A percentile compares a stretch with the other conserved stretches of the same genome.
phyloP scores from a whole-genome alignment of 1,284 basidiomycete species.

The Trametes sp. region DNA sequence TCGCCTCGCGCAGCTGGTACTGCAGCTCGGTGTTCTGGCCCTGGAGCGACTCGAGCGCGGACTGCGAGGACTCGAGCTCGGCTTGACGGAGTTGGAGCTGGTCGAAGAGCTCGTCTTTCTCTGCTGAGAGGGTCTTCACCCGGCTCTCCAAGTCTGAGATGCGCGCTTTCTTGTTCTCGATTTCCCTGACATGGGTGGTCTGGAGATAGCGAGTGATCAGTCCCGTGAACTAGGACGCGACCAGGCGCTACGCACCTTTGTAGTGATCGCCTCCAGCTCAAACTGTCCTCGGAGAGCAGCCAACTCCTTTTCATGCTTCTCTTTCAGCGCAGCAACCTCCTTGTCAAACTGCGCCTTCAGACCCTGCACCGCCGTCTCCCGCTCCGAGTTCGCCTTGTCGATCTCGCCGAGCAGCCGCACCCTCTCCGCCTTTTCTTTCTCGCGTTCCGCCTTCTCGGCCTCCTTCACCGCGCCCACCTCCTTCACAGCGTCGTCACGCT shows the following conservation, averaged over 20 bases:
- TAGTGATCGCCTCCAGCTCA: slow-evolving; percentile 77
- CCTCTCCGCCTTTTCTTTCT: slow-evolving; percentile 71
- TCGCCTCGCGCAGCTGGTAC: slow-evolving; percentile 83
- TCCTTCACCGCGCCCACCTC: slow-evolving; percentile 62
- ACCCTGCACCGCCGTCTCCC: slow-evolving; percentile 73
- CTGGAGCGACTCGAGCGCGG: slow-evolving; percentile 75
- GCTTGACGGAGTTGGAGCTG: slow-evolving; percentile 86
- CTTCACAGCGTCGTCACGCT: slow-evolving; percentile 79
- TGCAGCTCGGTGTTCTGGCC: slow-evolving; percentile 84
- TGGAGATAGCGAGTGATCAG: slow-evolving; percentile 43
- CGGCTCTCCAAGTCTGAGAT: slow-evolving; percentile 77
- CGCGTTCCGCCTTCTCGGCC: slow-evolving; percentile 64
- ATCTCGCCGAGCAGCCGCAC: slow-evolving; percentile 64
- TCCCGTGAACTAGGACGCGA: not conserved
- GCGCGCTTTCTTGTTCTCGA: slow-evolving; percentile 65
- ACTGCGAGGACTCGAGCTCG: slow-evolving; percentile 84
- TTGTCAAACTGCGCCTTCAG: slow-evolving; percentile 80
- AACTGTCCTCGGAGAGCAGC: slow-evolving; percentile 70
- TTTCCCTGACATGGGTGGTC: slow-evolving; percentile 75
- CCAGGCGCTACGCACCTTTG: slow-evolving; percentile 62
- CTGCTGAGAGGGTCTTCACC: slow-evolving; percentile 68
- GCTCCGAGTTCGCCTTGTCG: slow-evolving; percentile 66
- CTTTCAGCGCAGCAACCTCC: slow-evolving; percentile 69
- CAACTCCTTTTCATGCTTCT: slow-evolving; percentile 79
- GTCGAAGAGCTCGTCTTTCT: slow-evolving; percentile 85